Percentiles rank a stretch among this genome's conserved stretches.
Evolutionary conservation across 2,329 filamentous ascomycete genomes (phyloP).

Genomic region (Leptoxyphium fumago): DNA sequence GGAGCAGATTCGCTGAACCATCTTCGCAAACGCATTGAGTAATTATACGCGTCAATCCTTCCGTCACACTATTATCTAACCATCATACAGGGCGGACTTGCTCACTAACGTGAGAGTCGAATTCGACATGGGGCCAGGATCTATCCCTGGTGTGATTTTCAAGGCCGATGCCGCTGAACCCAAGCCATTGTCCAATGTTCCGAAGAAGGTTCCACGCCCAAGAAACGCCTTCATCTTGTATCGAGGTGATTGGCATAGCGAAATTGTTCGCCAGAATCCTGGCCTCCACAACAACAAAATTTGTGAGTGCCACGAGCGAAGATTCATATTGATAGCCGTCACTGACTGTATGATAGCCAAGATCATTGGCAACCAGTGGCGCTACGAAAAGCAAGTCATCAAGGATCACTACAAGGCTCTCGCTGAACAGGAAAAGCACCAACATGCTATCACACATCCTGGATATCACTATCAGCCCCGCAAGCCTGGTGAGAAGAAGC

Average conservation of each 20-base stretch:
- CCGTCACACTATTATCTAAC: too few relatives aligned
- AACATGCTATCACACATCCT: constrained; percentile 27
- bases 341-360: constrained; percentile 17
- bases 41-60: not conserved
- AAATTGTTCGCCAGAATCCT: constrained; percentile 25
- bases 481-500: constrained; percentile 32
- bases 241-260: constrained; percentile 23
- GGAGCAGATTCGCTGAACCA: not conserved
- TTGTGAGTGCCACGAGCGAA: constrained; percentile 19
- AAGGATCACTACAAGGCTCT: constrained; percentile 24
- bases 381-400: constrained; percentile 21
- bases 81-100: not conserved
- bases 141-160: not conserved
- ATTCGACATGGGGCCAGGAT: not conserved
- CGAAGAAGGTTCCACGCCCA: constrained; percentile 27
- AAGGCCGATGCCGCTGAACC: not conserved
- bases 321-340: not conserved
- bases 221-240: constrained; percentile 34
- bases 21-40: not conserved
- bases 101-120: not conserved
- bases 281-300: constrained; percentile 31
- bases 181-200: not conserved
- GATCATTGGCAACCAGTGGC: constrained; percentile 29
- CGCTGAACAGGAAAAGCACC: constrained; percentile 24
- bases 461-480: constrained; percentile 33